Evolutionary conservation across 441 rosid genomes (phyloP).

Genomic region (Mallotus japonicus): DNA sequence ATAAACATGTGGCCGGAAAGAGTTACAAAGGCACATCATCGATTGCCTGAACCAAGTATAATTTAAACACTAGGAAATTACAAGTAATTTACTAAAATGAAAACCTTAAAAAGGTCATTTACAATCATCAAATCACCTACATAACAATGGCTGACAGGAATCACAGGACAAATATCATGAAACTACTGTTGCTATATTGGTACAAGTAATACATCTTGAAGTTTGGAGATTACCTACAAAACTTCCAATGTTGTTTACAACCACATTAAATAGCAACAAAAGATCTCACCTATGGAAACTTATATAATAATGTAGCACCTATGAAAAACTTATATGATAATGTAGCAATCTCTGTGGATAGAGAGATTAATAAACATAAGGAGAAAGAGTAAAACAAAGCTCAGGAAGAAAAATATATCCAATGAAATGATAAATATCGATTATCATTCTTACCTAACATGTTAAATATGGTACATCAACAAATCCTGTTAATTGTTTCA

Average conservation of each 20-base stretch:
- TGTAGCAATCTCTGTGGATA: not conserved
- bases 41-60: not conserved
- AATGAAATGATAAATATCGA: not conserved
- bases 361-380: not conserved
- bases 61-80: not conserved
- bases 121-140: not conserved
- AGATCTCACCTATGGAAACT: not conserved
- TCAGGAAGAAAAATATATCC: not conserved
- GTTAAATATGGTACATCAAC: not conserved
- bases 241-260: not conserved
- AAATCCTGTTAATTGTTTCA: not conserved
- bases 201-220: not conserved
- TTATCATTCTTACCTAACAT: not conserved
- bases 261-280: not conserved
- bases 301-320: not conserved
- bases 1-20: not conserved
- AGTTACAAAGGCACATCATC: not conserved
- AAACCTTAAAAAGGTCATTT: not conserved
- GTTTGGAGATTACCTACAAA: not conserved
- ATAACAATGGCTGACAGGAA: too few relatives aligned
- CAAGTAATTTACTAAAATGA: not conserved
- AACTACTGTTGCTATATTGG: not conserved
- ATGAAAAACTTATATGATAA: not conserved
- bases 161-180: not conserved
- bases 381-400: not conserved